phyloP scores from a whole-genome alignment of 768 basidiomycete species.

The Kwoniella europaea region DNA sequence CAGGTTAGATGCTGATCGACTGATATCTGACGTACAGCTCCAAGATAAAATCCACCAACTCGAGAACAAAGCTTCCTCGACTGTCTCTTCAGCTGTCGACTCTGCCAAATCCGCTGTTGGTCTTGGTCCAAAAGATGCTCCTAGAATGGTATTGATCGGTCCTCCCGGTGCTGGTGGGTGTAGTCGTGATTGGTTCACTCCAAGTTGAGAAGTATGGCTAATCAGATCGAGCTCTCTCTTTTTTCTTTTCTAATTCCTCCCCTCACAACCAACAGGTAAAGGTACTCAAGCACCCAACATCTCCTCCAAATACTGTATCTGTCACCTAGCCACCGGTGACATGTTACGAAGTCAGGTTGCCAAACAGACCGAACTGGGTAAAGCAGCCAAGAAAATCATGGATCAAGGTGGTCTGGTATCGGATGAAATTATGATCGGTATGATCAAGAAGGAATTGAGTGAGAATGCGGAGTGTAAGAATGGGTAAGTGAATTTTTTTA shows the following conservation, averaged over 20 bases:
- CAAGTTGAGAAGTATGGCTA: no score
- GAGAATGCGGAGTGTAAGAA: conserved; percentile 91
- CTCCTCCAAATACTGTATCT: conserved; percentile 89
- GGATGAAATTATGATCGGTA: conserved; percentile 96
- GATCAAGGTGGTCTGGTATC: conserved; percentile 92
- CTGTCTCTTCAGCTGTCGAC: conserved; percentile 44
- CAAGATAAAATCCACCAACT: conserved; percentile 83
- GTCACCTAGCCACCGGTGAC: conserved; percentile 98
- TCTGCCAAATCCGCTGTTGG: conserved; percentile 62
- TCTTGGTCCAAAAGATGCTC: conserved; percentile 66
- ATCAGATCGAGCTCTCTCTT: no score
- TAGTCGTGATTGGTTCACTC: neutral
- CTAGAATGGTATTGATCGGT: conserved; percentile 86
- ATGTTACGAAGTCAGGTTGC: conserved; percentile 95
- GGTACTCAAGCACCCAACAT: conserved; percentile 97
- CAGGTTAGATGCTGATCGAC: neutral
- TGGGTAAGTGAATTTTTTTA: no score
- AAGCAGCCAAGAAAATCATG: conserved; percentile 96
- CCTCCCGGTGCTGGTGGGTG: conserved; percentile 92
- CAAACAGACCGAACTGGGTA: conserved; percentile 81
- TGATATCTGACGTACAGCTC: conserved; percentile 60
- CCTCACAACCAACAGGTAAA: conserved; percentile 67
- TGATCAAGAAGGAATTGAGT: conserved; percentile 95
- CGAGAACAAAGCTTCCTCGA: conserved; percentile 66
- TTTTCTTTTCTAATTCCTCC: no score